These are phyloP conservation scores for Nectriaceae sp. DNA, from an alignment of 2,329 filamentous ascomycete genomes.

Conservation along the genomic window DNA sequence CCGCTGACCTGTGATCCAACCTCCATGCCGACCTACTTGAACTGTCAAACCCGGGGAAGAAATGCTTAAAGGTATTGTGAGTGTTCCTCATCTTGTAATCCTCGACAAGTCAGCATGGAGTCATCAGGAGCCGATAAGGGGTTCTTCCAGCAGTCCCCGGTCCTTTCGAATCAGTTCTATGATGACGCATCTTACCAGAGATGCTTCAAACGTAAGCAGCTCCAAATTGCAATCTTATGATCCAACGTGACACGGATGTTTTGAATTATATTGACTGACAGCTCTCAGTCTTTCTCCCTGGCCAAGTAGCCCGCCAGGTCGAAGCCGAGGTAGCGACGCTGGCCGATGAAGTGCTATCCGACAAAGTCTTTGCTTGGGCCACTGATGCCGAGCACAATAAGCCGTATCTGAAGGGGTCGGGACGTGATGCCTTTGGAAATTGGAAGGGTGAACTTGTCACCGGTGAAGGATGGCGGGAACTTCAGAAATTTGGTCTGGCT, in stretches of 20 bases:
- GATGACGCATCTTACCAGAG: conserved; percentile 56
- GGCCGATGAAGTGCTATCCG: conserved; percentile 54
- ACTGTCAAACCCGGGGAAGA: conserved; percentile 5
- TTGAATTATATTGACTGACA: conserved; percentile 13
- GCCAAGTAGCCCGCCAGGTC: conserved; percentile 38
- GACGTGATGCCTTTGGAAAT: conserved; percentile 63
- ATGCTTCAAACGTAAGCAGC: conserved; percentile 48
- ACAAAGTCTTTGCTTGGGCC: conserved; percentile 56
- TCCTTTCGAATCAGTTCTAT: conserved; percentile 57
- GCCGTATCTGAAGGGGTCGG: conserved; percentile 58
- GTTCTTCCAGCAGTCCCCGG: conserved; percentile 57
- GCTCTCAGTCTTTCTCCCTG: conserved; percentile 50
- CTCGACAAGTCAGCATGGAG: conserved; percentile 36
- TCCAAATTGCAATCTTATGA: neutral
- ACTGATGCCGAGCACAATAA: conserved; percentile 67
- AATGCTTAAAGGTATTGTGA: neutral
- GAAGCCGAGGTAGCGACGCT: conserved; percentile 48
- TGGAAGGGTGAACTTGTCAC: conserved; percentile 62
- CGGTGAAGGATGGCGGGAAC: conserved; percentile 64
- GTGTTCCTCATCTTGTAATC: neutral
- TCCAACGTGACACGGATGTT: neutral
- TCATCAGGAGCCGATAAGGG: conserved; percentile 49
- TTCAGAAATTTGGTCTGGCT: conserved; percentile 60
- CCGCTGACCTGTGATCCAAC: conserved; percentile 19
- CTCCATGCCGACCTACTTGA: neutral